These are phyloP conservation scores for Phanerochaete carnosa DNA, from an alignment of 768 basidiomycete species.

Conservation along the genomic window DNA sequence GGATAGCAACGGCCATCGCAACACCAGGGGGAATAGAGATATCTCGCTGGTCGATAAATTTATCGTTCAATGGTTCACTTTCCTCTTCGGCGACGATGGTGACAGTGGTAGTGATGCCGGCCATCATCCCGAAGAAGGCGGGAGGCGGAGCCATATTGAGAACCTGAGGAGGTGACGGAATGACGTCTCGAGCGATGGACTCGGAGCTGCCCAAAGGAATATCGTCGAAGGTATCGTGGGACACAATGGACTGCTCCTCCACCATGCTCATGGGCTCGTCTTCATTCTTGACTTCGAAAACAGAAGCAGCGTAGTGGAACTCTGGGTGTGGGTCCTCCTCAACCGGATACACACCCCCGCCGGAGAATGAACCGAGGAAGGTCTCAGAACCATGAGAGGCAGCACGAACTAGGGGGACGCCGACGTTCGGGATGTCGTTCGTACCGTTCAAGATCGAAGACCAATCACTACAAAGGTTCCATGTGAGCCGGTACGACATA, in stretches of 20 bases:
- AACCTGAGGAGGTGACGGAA: neutral
- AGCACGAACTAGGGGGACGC: neutral
- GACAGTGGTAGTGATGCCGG: neutral
- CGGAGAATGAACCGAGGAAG: constrained; percentile 8
- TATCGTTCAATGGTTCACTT: neutral
- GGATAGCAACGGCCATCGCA: neutral
- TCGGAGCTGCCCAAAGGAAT: neutral
- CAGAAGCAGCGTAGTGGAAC: constrained; percentile 4
- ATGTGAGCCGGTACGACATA: neutral
- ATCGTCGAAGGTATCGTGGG: neutral
- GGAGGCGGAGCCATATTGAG: neutral
- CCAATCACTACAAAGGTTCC: neutral
- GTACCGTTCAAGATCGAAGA: neutral
- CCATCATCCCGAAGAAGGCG: neutral
- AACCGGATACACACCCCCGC: constrained; percentile 1
- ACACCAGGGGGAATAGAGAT: too few relatives aligned
- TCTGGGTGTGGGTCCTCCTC: constrained; percentile 2
- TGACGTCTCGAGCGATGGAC: neutral
- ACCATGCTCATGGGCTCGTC: neutral
- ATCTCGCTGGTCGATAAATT: too few relatives aligned
- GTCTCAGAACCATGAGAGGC: neutral
- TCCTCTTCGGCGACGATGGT: neutral
- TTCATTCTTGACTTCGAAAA: neutral
- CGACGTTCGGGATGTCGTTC: neutral
- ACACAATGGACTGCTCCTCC: neutral